phyloP scores from a whole-genome alignment of 805 yeast genomes.

The Wickerhamiella sorbophila region DNA sequence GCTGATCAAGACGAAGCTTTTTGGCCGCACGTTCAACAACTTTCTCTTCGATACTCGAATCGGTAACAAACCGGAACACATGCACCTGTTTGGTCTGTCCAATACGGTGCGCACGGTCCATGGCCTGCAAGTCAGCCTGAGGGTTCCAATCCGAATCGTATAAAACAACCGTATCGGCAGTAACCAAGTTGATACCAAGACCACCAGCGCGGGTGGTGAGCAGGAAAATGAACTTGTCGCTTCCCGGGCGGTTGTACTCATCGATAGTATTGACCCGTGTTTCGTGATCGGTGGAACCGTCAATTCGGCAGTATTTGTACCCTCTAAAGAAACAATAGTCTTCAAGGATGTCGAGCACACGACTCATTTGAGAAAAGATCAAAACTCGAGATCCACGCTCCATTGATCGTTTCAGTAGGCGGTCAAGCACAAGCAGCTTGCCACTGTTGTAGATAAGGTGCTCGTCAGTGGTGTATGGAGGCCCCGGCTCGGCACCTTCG shows the following conservation, averaged over 20 bases:
- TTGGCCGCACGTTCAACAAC: conserved; percentile 94
- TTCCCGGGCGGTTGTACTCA: conserved; percentile 70
- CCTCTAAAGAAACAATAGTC: conserved; percentile 82
- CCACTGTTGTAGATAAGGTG: conserved; percentile 84
- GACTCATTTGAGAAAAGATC: conserved; percentile 87
- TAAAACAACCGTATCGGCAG: conserved; percentile 78
- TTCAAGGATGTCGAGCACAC: conserved; percentile 77
- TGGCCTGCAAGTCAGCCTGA: conserved; percentile 93
- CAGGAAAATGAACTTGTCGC: conserved; percentile 70
- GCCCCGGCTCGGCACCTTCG: conserved; percentile 99
- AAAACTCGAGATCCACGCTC: conserved; percentile 76
- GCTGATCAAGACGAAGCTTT: conserved; percentile 78
- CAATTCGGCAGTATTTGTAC: conserved; percentile 79
- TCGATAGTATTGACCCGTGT: conserved; percentile 88
- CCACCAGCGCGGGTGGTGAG: conserved; percentile 97
- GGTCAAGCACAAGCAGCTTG: conserved; percentile 79
- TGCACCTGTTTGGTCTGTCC: conserved; percentile 94
- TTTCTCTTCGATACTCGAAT: conserved; percentile 90
- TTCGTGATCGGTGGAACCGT: conserved; percentile 86
- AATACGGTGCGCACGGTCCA: conserved; percentile 96
- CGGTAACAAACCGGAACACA: conserved; percentile 87
- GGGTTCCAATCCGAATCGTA: conserved; percentile 98
- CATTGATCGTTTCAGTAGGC: conserved; percentile 55
- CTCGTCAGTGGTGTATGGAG: conserved; percentile 92
- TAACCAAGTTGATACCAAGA: conserved; percentile 79